Evolutionary conservation across 768 basidiomycete species (phyloP), one percentile per base, ranked within the genome.

Genomic region (Harrya chromipes): DNA sequence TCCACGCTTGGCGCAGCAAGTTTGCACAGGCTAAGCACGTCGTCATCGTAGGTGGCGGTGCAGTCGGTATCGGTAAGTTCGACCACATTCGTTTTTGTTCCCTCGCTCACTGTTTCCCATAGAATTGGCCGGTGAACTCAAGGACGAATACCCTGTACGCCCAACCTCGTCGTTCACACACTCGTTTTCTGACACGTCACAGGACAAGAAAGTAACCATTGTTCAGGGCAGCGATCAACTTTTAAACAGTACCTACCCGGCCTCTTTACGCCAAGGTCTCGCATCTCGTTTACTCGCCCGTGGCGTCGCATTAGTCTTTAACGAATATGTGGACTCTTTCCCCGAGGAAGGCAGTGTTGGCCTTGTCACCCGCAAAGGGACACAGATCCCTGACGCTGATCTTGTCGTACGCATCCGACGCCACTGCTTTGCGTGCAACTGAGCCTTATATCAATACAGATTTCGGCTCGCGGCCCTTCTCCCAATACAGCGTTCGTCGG

Each of bases 31-130:
- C 75, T 5, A 58, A 63, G 33, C 68, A 69, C 60, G 72, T 82
- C 52, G 70, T 80, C 6, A 57, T 84, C 21, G 79, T 72, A 1
- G 83, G 81, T 21, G 82, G 81, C 33, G 83, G 82, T 26, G 72
- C 80, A 6, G 72, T 84, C 26, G 81, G 77, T 4, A 57, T 80
- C 31, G 80, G 77, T 77, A 43, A 50, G 72, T 53, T 24, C 2
- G 10, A 23, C 29, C 10, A 29, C 9, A 3, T 17, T 34, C 29
- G 1, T 16, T 4, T 4, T 40, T 14, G 37, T 27, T 37, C 14
- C 20, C 39, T 24, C 16, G 29, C 26, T 58, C 49, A 54, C 40
- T 7, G 4, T 24, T 14, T 21, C 10, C 35, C 36, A 4, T 42
- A 78, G 77, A 79, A 50, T 55, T 70, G 12, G 71, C 73, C 0